Evolutionary conservation across 192 early-diverging fungal species (phyloP), one percentile per base, ranked within the genome.

Genomic region (Coemansia sp.): DNA sequence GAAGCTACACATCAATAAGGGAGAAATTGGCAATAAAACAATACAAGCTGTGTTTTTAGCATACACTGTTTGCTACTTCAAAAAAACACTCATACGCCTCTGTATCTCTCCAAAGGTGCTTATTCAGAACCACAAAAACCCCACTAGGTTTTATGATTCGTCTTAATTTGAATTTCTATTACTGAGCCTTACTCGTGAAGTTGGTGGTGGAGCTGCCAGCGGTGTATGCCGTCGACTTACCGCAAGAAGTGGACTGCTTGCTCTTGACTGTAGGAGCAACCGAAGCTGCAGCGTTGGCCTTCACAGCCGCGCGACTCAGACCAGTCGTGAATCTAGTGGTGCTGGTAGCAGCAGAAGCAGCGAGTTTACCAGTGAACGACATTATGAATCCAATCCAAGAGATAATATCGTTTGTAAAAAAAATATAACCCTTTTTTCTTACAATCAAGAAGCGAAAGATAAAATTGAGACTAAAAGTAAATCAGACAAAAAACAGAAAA

Each of bases 281-380:
- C 16, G 66, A 73, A 5, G 73, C 69, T 34, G 63, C 60, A 22
- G 33, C 56, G 50, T 30, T 58, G 12, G 78, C 73, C 32, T 70
- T 73, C 40, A 64, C 78, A 11, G 78, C 64, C 38, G 71, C 32
- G 34, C 70, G 73, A 42, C 69, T 57, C 69, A 76, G 60, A 58
- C 67, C 71, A 54, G 73, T 76, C 42, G 73, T 81, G 70, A 81
- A 81, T 63, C 78, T 69, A 25, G 78, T 81, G 22, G 65, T 78
- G 76, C 66, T 78, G 67, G 50, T 60, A 34, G 78, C 66, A n/a
- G 69, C 63, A 17, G 60, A 61, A 14, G 69, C 73, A 31, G 73
- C 67, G 60, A 76, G 8, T 73, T 76, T 81, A 62, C 70, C 66
- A 31, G 67, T 52, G 33, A 76, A 49, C 66, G 73, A 70, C 78